A percentile compares a stretch with the other conserved stretches of the same genome.
Conservation (phyloP, 805 yeast species). For the Lachancea lanzarotensis region DNA sequence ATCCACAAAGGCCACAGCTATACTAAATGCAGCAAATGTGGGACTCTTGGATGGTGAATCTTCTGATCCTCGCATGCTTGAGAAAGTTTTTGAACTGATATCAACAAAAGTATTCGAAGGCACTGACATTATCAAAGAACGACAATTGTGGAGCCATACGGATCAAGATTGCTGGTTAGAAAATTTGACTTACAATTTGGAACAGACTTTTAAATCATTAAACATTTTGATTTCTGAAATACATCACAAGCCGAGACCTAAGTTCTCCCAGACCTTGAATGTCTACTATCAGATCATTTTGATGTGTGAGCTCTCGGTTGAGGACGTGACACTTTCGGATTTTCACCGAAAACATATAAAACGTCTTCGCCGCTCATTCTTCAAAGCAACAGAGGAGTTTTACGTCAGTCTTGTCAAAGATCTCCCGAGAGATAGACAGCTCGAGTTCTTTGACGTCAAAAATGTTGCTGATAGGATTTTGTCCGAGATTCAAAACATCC, state of each 20-base stretch:
- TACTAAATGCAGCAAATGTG: conserved; percentile 45
- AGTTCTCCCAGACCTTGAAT: conserved; percentile 46
- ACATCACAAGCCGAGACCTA: conserved; percentile 45
- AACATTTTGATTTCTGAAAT: conserved; percentile 38
- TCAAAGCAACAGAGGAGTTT: conserved; percentile 38
- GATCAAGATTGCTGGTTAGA: conserved; percentile 49
- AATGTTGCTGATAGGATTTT: conserved; percentile 51
- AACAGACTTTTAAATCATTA: conserved; percentile 41
- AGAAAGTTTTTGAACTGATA: conserved; percentile 33
- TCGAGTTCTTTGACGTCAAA: conserved; percentile 49
- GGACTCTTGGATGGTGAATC: conserved; percentile 30
- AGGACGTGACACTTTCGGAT: conserved; percentile 29
- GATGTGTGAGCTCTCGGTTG: conserved; percentile 38
- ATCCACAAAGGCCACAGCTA: conserved; percentile 42
- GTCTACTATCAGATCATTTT: conserved; percentile 46
- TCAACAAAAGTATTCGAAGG: conserved; percentile 17
- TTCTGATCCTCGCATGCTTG: conserved; percentile 16
- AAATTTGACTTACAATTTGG: conserved; percentile 41
- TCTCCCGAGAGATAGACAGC: conserved; percentile 54
- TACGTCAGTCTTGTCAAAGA: conserved; percentile 39
- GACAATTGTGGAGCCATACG: conserved; percentile 34
- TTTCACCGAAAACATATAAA: conserved; percentile 41
- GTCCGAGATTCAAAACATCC: conserved; percentile 43
- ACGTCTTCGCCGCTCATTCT: conserved; percentile 32
- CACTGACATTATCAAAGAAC: conserved; percentile 22